Evolutionary conservation across 768 basidiomycete genomes (phyloP), one percentile per base, ranked within the genome.

Genomic region (Kwoniella sp.): DNA sequence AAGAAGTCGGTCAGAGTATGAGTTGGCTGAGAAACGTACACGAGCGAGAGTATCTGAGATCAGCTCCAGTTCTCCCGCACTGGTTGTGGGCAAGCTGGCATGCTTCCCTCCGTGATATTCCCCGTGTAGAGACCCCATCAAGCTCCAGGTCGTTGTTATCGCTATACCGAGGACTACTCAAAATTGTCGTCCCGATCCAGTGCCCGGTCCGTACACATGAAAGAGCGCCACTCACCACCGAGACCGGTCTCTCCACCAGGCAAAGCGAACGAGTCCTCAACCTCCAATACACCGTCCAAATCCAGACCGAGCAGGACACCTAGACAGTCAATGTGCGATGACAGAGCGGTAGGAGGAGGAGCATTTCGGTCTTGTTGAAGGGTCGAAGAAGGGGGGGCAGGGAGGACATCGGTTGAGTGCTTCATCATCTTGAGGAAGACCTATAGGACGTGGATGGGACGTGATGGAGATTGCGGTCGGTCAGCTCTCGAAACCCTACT

Each of bases 341-440:
- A 66, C n/a, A 71, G 56, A 20, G 70, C 72, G 22, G 75, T 80
- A 13, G 59, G 50, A 17, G 76, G 76, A 1, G 76, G 74, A 8
- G 76, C 72, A 29, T 75, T 73, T 52, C 75, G 68, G 45, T 76
- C 77, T 31, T 69, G 66, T 48, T 73, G 66, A 31, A 70, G 68
- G 2, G 72, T 67, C 1, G 71, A 48, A 1, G 63, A 29, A 5
- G 71, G 67, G 5, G 74, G 74, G 55, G 86, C 86, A n/a, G 87
- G 82, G 9, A 88, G 86, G 29, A 61, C 65, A 77, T 95, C 94
- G 55, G 89, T 86, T 48, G 90, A 87, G 78, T 96, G 94, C 82
- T 96, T 95, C 75, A 94, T 84, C 59, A 97, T 93, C 84, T 95
- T 96, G 60, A 90, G 87, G 62, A 94, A 88, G 58, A 92, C 92